Base-by-base conservation (phyloP, 2,329 filamentous ascomycete genomes). In the Hypomyces rosellus region DNA sequence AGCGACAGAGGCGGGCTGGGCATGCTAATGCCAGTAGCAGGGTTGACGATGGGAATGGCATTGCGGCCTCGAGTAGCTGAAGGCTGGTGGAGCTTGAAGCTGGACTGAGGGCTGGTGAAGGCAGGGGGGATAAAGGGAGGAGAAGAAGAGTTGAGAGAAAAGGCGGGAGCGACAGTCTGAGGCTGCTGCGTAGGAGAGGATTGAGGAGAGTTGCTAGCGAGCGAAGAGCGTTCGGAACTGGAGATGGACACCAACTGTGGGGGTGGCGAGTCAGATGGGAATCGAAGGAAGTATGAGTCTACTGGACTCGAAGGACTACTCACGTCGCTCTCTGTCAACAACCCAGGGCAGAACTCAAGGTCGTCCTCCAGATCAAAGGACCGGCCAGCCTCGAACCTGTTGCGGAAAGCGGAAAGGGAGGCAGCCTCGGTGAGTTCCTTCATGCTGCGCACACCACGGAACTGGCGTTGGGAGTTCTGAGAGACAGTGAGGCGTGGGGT, bases 341-440 rank as follows among this genome's bases (percentile, higher is more conserved):
- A 80, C 67, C 86, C 84, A 56, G 92, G 92, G 72, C 91, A 96
- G 71, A 97, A 97, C 70, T 96, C 86, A 73, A 96, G 80, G 68
- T 97, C 92, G 67, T 97, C 92, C 64, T 96, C 92, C 55, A 97
- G 79, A 61, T 97, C 92, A 64, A 97, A 97, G 9, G 91, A 96
- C 53, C 90, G 84, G 53, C 88, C 89, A 57, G 89, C 88, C 73
- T 97, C 91, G 61, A 95, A 95, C 65, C 90, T 85, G 59, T 82
- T 82, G 60, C 92, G 87, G 74, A 95, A 96, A 55, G 84, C 82
- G 54, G 80, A 79, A 53, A 95, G 76, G 46, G 84, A 81, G 16
- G 83, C 82, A n/a, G 85, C 78, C 69, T 95, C 90, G 61, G 84
- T 84, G 56, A 89, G 74, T 68, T 96, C 90, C 70, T 95, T 91